Percentiles rank a stretch among this genome's conserved stretches.
phyloP scores from a whole-genome alignment of 23 red algal species.

The Gracilaria domingensis region DNA sequence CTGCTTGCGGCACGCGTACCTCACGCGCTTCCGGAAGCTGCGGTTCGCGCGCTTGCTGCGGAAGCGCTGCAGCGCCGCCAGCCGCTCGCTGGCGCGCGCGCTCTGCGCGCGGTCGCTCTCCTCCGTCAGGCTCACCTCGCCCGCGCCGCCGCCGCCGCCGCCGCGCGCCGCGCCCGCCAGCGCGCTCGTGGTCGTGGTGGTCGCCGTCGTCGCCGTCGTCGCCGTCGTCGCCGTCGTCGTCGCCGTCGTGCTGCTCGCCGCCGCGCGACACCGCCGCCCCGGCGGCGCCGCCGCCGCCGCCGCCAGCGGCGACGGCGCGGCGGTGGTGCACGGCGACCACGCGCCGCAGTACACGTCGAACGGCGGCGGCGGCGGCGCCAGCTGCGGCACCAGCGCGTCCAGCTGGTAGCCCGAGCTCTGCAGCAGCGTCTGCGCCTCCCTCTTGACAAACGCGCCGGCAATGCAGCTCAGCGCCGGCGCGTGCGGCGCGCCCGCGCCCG shows the following conservation, averaged over 20 bases:
- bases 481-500: not conserved
- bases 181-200: not conserved
- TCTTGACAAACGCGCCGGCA: conserved; percentile 39
- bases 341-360: no score
- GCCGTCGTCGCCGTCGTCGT: not conserved
- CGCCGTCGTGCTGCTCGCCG: no score
- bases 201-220: no score
- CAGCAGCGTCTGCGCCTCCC: conserved; percentile 33
- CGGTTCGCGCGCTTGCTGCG: conserved; percentile 67
- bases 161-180: no score
- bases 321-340: no score
- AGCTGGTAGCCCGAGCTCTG: conserved; percentile 6
- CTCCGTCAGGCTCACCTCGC: not conserved
- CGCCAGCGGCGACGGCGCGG: not conserved
- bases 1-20: conserved; percentile 79
- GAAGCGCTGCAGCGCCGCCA: conserved; percentile 70
- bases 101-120: not conserved
- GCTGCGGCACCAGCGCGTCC: conserved; percentile 3
- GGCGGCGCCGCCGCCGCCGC: no score
- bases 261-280: no score
- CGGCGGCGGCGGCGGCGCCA: not conserved
- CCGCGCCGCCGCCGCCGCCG: no score
- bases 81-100: conserved; percentile 3
- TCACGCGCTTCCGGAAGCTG: conserved; percentile 71
- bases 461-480: not conserved